These are phyloP conservation scores for Tylopilus balloui DNA, from an alignment of 768 basidiomycete genomes.

Conservation along the genomic window DNA sequence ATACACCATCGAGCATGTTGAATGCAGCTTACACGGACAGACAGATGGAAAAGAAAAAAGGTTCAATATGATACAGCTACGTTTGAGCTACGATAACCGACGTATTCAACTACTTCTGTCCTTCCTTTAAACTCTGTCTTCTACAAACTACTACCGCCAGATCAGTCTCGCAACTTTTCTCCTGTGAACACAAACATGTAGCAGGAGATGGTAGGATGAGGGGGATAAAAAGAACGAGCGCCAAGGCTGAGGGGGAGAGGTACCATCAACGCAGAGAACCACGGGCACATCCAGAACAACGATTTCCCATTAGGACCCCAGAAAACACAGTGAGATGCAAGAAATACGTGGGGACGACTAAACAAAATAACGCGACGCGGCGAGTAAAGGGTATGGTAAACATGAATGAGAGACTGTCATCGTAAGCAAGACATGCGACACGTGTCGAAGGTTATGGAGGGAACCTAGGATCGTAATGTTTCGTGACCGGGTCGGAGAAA, in stretches of 20 bases:
- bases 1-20: not conserved
- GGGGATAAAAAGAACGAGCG: conserved; percentile 10
- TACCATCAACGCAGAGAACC: conserved; percentile 16
- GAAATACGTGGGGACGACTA: conserved; percentile 21
- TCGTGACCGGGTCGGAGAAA: conserved; percentile 22
- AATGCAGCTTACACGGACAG: not conserved
- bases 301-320: conserved; percentile 19
- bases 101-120: conserved; percentile 33
- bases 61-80: conserved; percentile 30
- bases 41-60: not conserved
- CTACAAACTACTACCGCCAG: conserved; percentile 27
- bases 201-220: not conserved
- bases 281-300: conserved; percentile 17
- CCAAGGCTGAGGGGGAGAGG: not conserved
- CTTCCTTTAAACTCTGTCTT: conserved; percentile 23
- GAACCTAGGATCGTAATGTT: conserved; percentile 17
- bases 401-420: conserved; percentile 23
- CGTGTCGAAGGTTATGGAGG: conserved; percentile 12
- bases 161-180: conserved; percentile 24
- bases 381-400: conserved; percentile 31
- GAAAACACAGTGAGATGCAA: conserved; percentile 23
- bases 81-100: conserved; percentile 19
- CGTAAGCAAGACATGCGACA: conserved; percentile 31
- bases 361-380: conserved; percentile 29
- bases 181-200: conserved; percentile 23